Conservation (phyloP, 78 protist species). For the Chrysochromulina parva region DNA sequence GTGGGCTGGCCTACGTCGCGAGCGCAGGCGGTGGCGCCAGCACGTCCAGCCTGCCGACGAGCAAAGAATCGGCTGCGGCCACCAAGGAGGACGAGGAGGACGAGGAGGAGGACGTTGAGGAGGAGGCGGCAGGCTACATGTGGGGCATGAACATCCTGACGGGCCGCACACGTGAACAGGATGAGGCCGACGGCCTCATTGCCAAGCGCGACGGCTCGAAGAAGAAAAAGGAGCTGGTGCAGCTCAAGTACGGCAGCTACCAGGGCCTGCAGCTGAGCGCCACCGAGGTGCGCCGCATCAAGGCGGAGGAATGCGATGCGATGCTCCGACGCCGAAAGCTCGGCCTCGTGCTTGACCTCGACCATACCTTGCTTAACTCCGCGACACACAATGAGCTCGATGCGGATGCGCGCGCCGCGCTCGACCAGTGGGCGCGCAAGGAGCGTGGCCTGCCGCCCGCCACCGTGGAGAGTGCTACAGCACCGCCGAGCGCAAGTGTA, state of each 20-base stretch:
- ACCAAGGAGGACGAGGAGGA: too few species aligned
- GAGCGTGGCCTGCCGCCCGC: too few species aligned
- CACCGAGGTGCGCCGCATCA: background rate
- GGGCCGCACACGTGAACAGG: background rate
- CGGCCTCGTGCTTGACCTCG: constrained; percentile 8
- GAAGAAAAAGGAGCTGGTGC: background rate
- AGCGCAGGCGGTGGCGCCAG: too few species aligned
- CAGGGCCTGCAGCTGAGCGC: background rate
- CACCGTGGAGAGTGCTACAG: too few species aligned
- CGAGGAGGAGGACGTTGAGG: too few species aligned
- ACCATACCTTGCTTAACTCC: constrained; percentile 17
- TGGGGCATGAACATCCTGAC: constrained; percentile 24
- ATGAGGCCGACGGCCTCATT: too few species aligned
- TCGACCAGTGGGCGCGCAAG: too few species aligned
- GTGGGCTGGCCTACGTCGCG: too few species aligned
- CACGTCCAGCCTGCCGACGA: too few species aligned
- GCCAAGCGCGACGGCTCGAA: background rate
- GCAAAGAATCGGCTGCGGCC: too few species aligned
- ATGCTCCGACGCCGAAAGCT: background rate
- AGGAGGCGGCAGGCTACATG: background rate
- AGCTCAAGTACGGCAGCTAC: background rate
- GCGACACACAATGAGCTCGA: background rate
- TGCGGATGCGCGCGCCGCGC: background rate
- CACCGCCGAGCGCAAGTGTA: too few species aligned
- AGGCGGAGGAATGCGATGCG: background rate